A percentile compares a stretch with the other conserved stretches of the same genome.
These are phyloP conservation scores for Periconia sp. DNA, from an alignment of 2,329 filamentous ascomycete species.

Conservation along the genomic window DNA sequence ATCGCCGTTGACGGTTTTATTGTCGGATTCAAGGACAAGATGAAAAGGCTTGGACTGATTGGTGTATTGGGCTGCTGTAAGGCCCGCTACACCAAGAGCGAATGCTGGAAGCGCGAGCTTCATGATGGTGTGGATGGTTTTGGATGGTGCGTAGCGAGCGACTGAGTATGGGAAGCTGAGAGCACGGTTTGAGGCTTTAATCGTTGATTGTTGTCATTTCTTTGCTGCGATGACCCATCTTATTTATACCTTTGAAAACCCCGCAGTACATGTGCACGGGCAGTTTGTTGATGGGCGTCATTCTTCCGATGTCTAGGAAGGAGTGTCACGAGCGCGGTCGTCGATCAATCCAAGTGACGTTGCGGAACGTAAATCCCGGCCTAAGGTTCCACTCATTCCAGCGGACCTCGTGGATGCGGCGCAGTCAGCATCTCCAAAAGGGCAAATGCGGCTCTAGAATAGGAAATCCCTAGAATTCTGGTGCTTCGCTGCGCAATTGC, in stretches of 20 bases:
- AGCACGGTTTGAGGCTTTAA: too few species aligned
- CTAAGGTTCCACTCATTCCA: too few species aligned
- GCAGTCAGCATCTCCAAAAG: not conserved
- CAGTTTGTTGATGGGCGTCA: too few species aligned
- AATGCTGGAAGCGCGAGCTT: conserved; percentile 22
- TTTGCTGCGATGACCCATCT: not conserved
- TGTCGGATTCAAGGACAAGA: conserved; percentile 48
- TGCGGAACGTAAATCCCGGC: too few species aligned
- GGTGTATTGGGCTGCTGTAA: conserved; percentile 41
- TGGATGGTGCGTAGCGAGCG: conserved; percentile 4
- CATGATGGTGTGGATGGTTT: conserved; percentile 23
- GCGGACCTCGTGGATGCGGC: not conserved
- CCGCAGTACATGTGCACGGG: too few species aligned
- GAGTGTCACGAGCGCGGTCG: conserved; percentile 15
- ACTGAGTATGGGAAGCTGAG: conserved; percentile 2
- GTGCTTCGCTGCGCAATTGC: too few species aligned
- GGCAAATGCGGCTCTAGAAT: conserved; percentile 3
- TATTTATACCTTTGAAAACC: conserved; percentile 2
- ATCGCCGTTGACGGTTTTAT: conserved; percentile 46
- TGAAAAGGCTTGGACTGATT: conserved; percentile 53
- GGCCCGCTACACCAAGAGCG: conserved; percentile 28
- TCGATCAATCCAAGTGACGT: conserved; percentile 16
- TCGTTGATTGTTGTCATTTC: not conserved
- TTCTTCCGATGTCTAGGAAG: conserved; percentile 5
- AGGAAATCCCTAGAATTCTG: too few species aligned